Evolutionary conservation across 2,329 filamentous ascomycete genomes (phyloP).

Genomic region (Dactylellina parvicollis): DNA sequence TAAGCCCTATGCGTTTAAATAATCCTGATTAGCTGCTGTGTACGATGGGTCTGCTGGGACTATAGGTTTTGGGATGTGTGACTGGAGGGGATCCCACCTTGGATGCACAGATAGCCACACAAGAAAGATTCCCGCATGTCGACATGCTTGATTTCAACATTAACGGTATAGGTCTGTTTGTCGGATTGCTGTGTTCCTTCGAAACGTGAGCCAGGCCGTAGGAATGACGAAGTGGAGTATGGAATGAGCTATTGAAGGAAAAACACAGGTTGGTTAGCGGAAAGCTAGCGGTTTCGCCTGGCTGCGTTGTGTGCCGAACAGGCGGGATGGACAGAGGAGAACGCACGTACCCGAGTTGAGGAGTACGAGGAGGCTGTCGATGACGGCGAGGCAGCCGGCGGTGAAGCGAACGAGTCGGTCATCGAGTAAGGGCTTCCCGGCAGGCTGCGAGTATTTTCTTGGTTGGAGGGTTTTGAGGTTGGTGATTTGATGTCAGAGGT

Average conservation of each 20-base stretch:
- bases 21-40: not conserved
- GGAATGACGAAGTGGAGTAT: conserved; percentile 82
- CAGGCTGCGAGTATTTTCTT: conserved; percentile 32
- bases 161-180: conserved; percentile 89
- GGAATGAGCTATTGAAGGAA: conserved; percentile 72
- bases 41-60: conserved; percentile 24
- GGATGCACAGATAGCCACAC: conserved; percentile 93
- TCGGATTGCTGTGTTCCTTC: conserved; percentile 92
- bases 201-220: conserved; percentile 88
- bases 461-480: conserved; percentile 29
- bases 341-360: conserved; percentile 48
- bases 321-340: not conserved
- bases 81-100: conserved; percentile 72
- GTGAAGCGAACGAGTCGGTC: conserved; percentile 55
- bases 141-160: conserved; percentile 96
- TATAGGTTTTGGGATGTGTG: too few species aligned
- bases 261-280: conserved; percentile 25
- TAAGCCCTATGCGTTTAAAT: conserved; percentile 73
- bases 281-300: not conserved
- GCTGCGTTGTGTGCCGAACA: conserved; percentile 31
- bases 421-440: conserved; percentile 51
- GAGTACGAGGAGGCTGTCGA: conserved; percentile 59
- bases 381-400: conserved; percentile 59
- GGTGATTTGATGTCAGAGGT: conserved; percentile 35
- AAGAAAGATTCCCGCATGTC: conserved; percentile 93